A percentile compares a stretch with the other conserved stretches of the same genome.
Conservation (phyloP, 768 basidiomycete genomes). For the Macrolepiota albuminosa region DNA sequence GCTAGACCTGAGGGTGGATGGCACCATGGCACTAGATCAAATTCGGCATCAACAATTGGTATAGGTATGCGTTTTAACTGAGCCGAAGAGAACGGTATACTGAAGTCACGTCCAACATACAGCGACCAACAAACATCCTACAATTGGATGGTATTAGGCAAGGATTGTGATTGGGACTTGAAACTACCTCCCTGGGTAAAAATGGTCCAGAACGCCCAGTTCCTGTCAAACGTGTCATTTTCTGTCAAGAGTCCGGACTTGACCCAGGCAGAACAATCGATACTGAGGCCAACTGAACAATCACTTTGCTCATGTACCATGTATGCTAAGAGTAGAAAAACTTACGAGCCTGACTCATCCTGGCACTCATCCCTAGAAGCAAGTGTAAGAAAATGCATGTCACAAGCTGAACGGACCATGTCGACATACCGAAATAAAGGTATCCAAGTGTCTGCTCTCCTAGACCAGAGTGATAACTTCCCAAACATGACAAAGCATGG, state of each 20-base stretch:
- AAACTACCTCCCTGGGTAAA: constrained; percentile 40
- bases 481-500: constrained; percentile 37
- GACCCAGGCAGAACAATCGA: constrained; percentile 57
- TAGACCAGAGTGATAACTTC: constrained; percentile 41
- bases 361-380: constrained; percentile 47
- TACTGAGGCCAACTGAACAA: constrained; percentile 46
- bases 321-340: neutral
- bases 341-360: constrained; percentile 58
- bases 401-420: constrained; percentile 1
- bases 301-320: neutral
- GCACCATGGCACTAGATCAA: constrained; percentile 43
- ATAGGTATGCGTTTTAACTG: constrained; percentile 32
- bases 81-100: constrained; percentile 32
- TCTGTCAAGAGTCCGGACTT: constrained; percentile 45
- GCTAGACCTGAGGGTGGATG: constrained; percentile 35
- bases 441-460: constrained; percentile 45
- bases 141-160: neutral
- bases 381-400: constrained; percentile 1
- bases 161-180: neutral
- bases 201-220: constrained; percentile 58
- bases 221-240: constrained; percentile 50
- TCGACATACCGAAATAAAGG: constrained; percentile 39
- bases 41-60: constrained; percentile 44
- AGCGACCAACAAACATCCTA: constrained; percentile 64
- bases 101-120: constrained; percentile 61